These are phyloP conservation scores for Protomyces inundatus DNA, from an alignment of 1,139 yeast genomes.

Conservation along the genomic window DNA sequence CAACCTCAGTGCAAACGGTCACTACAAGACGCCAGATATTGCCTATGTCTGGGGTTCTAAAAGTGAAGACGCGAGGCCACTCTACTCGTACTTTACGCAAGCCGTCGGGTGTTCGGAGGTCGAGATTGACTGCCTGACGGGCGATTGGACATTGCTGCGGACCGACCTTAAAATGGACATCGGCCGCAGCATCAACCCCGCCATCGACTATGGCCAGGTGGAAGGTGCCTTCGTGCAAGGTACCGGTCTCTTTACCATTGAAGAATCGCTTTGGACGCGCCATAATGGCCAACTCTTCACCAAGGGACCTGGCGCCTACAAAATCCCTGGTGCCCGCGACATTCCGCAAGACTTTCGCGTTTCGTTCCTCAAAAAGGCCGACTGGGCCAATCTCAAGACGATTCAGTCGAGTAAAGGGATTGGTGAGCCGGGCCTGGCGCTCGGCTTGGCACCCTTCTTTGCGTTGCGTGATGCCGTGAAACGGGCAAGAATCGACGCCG, in stretches of 20 bases:
- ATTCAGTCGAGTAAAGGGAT: conserved; percentile 46
- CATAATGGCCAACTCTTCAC: conserved; percentile 44
- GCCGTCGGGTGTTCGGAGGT: conserved; percentile 44
- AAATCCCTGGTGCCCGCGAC: conserved; percentile 47
- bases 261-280: conserved; percentile 46
- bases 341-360: conserved; percentile 45
- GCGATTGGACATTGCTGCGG: conserved; percentile 45
- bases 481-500: conserved; percentile 34
- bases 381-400: conserved; percentile 44
- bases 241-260: conserved; percentile 47
- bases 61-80: conserved; percentile 43
- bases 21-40: conserved; percentile 48
- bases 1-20: conserved; percentile 47
- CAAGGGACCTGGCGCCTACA: conserved; percentile 48
- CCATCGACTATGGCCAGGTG: conserved; percentile 48
- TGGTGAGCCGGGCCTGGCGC: conserved; percentile 48
- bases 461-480: conserved; percentile 46
- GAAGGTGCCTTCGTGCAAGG: conserved; percentile 50
- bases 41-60: conserved; percentile 42
- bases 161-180: conserved; percentile 47
- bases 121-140: conserved; percentile 46
- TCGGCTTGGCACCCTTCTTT: conserved; percentile 43
- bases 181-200: conserved; percentile 47
- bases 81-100: conserved; percentile 46
- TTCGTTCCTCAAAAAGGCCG: conserved; percentile 42